Percentiles rank a stretch among this genome's conserved stretches.
phyloP scores from a whole-genome alignment of 139 green algal species.

The Chlamydomonas eustigma region DNA sequence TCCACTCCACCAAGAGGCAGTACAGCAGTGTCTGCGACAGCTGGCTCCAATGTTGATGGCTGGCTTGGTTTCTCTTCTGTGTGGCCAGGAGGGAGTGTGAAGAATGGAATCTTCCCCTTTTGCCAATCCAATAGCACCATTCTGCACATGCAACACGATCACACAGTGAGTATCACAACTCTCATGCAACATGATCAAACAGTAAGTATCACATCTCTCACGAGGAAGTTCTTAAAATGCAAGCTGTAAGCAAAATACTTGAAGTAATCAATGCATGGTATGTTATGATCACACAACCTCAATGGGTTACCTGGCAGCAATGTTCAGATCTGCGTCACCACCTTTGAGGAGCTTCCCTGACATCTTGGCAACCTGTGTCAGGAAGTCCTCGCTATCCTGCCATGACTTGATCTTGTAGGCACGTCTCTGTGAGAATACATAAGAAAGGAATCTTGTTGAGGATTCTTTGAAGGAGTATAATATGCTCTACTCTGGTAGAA shows the following conservation, averaged over 20 bases:
- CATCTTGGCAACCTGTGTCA: conserved; percentile 75
- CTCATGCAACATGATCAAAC: no score
- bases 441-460: neutral
- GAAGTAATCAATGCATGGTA: no score
- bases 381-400: conserved; percentile 86
- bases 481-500: no score
- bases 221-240: no score
- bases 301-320: conserved; percentile 43
- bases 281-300: no score
- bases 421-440: conserved; percentile 41
- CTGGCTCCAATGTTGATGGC: neutral
- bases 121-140: conserved; percentile 99
- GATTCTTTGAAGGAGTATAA: no score
- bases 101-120: conserved; percentile 95
- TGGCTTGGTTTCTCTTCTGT: conserved; percentile 34
- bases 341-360: conserved; percentile 59
- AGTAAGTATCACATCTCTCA: no score
- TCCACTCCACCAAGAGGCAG: neutral
- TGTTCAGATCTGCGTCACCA: conserved; percentile 29
- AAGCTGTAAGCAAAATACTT: no score
- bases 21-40: neutral
- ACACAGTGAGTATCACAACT: conserved; percentile 94
- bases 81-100: conserved; percentile 79
- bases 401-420: conserved; percentile 87
- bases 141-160: conserved; percentile 75